Evolutionary conservation across 2,329 filamentous ascomycete species (phyloP), one percentile per base, ranked within the genome.

Genomic region (Fusarium circinatum): DNA sequence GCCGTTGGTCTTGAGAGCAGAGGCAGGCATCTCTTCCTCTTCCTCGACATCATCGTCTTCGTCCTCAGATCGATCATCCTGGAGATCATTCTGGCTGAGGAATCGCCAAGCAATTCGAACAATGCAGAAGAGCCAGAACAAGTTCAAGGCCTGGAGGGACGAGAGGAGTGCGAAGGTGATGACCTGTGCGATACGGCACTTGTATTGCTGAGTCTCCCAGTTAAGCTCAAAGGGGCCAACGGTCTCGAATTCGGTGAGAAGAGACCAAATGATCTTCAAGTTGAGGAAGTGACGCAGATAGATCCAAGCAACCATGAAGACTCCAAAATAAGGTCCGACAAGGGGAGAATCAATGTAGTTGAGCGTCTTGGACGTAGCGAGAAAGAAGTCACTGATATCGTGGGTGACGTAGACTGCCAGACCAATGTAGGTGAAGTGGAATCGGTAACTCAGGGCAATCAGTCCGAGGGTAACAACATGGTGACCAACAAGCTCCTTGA

Each of bases 351-450:
- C 93, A 76, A 98, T 85, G 84, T 98, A 98, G 85, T 98, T 97
- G 77, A 98, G 89, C 10, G 92, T 90, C 85, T 98, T 98, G 70
- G 94, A 97, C 5, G 94, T 96, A 42, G 96, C 95, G 49, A 98
- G 89, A 89, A 98, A 98, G 85, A 98, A 98, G 82, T 98, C 95
- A 68, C 92, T 95, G 71, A 98, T 93, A 80, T 98, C 95, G 83
- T 97, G 94, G 15, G 95, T 98, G 71, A 96, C 94, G 83, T 98
- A 98, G 39, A 98, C 94, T 26, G 94, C 94, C 62, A 98, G 85
- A 32, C 95, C 95, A 81, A 98, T 97, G 84, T 98, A 96, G 26
- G 95, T 97, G 83, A 98, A 98, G 84, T 98, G 95, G 86, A 98
- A 98, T 70, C 94, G 91, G 85, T 98, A 98, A 85, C 93, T 96